A percentile compares a stretch with the other conserved stretches of the same genome.
These are phyloP conservation scores for Casuarina cunninghamiana DNA, from an alignment of 306 rosid species.

Conservation along the genomic window DNA sequence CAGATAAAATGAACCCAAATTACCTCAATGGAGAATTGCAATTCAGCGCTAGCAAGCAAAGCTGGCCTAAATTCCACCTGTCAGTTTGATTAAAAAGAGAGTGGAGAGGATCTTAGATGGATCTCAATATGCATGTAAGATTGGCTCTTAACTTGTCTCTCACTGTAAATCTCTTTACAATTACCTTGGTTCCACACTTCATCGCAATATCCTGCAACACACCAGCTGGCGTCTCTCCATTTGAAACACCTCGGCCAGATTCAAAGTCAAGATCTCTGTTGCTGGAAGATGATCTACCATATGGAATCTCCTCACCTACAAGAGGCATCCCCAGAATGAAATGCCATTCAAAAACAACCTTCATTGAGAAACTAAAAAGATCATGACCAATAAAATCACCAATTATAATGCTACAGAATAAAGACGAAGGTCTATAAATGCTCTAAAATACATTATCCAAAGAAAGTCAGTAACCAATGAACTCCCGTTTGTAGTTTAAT, in stretches of 20 bases:
- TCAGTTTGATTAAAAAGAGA: slow-evolving; percentile 25
- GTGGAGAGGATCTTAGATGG: slow-evolving; percentile 7
- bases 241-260: slow-evolving; percentile 54
- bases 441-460: slow-evolving; percentile 14
- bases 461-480: slow-evolving; percentile 4
- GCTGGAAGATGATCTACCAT: slow-evolving; percentile 70
- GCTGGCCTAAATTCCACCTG: slow-evolving; percentile 82
- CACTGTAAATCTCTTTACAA: slow-evolving; percentile 19
- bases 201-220: slow-evolving; percentile 82
- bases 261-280: slow-evolving; percentile 69
- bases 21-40: slow-evolving; percentile 86
- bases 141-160: slow-evolving; percentile 22
- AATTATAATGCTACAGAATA: slow-evolving; percentile 6
- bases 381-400: neutral
- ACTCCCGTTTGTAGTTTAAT: neutral
- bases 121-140: slow-evolving; percentile 17
- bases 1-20: neutral
- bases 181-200: slow-evolving; percentile 94
- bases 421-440: slow-evolving; percentile 18
- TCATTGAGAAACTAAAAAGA: neutral
- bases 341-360: slow-evolving; percentile 26
- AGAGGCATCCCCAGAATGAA: slow-evolving; percentile 27
- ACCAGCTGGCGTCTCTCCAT: slow-evolving; percentile 59
- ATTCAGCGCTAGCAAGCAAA: slow-evolving; percentile 63
- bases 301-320: slow-evolving; percentile 73